Conservation (phyloP, 257 asterid species). For the Solanum medicagineum region DNA sequence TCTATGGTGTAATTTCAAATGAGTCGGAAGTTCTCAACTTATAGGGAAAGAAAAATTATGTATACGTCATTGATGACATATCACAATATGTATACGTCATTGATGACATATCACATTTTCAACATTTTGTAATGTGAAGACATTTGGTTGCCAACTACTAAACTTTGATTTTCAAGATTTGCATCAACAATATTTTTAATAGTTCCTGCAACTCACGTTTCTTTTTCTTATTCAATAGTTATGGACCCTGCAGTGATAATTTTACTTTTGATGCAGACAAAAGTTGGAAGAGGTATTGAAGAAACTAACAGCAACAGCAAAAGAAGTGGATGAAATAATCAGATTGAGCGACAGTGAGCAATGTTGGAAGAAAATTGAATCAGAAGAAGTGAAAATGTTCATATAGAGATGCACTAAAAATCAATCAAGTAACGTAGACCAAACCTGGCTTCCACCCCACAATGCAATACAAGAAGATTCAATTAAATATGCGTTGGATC, state of each 20-base stretch:
- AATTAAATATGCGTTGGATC: constrained; percentile 23
- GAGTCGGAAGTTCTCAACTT: no score
- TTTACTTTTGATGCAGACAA: constrained; percentile 19
- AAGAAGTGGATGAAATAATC: constrained; percentile 24
- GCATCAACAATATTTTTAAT: no score
- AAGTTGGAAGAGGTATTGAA: constrained; percentile 18
- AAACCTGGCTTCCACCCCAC: neutral
- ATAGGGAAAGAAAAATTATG: no score
- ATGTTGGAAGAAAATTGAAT: neutral
- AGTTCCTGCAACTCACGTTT: no score
- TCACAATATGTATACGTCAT: no score
- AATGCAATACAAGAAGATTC: constrained; percentile 14
- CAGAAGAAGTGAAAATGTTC: constrained; percentile 19
- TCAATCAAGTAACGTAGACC: neutral
- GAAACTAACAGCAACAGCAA: constrained; percentile 23
- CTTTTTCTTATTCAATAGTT: neutral
- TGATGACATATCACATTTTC: no score
- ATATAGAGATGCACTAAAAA: constrained; percentile 31
- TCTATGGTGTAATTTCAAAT: no score
- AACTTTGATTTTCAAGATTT: no score
- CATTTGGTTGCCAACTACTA: no score
- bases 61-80: no score
- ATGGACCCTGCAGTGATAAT: no score
- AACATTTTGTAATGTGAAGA: no score
- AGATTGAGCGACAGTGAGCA: neutral